Percentiles rank a stretch among this genome's conserved stretches.
phyloP scores from a whole-genome alignment of 192 early-diverging fungal species.

The Coemansia sp. region DNA sequence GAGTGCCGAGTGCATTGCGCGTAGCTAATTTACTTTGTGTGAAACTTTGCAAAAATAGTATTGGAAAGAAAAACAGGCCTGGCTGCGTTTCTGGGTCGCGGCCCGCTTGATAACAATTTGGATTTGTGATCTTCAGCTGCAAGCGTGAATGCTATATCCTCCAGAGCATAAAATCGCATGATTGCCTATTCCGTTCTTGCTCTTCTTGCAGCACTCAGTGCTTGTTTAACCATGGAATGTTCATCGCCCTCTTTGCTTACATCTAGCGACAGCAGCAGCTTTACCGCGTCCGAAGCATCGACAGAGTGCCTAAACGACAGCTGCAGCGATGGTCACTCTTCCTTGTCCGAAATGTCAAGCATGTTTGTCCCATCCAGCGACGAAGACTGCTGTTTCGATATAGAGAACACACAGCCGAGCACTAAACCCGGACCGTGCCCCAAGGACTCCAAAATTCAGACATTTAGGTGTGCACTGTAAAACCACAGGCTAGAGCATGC shows the following conservation, averaged over 20 bases:
- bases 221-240: not conserved
- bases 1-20: constrained; percentile 35
- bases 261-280: not conserved
- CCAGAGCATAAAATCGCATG: not conserved
- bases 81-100: not conserved
- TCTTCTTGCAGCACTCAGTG: not conserved
- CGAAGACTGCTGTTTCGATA: not conserved
- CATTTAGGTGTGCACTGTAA: not conserved
- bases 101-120: not conserved
- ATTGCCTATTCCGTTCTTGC: not conserved
- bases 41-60: not conserved
- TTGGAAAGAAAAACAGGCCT: not conserved
- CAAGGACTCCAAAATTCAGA: not conserved
- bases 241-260: not conserved
- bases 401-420: not conserved
- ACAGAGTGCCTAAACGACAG: not conserved
- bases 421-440: not conserved
- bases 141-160: not conserved
- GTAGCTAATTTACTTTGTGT: not conserved
- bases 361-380: not conserved
- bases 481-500: not conserved
- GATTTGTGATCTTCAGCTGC: not conserved
- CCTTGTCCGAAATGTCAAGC: not conserved
- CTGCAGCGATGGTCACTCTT: not conserved
- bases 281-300: not conserved